phyloP scores from a whole-genome alignment of 2,329 filamentous ascomycete species.

The Camillea tinctor region DNA sequence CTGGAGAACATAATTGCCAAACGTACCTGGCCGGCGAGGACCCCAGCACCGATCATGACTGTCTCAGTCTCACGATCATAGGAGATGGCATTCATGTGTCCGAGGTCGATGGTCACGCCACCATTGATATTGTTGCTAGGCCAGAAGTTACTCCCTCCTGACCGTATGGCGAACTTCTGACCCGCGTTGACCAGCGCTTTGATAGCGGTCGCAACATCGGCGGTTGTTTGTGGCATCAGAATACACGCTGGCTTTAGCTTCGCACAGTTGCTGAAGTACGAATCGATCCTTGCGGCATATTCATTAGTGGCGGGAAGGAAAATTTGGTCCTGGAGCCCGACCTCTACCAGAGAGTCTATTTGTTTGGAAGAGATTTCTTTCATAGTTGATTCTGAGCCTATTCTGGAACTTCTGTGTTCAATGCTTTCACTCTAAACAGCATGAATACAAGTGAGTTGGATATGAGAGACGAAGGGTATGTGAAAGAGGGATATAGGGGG shows the following conservation, averaged over 20 bases:
- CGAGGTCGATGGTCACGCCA: conserved; percentile 44
- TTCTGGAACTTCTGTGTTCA: no score
- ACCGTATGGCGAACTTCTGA: not conserved
- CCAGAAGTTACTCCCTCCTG: no score
- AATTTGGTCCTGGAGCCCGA: not conserved
- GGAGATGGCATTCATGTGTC: conserved; percentile 17
- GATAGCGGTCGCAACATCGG: not conserved
- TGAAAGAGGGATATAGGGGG: no score
- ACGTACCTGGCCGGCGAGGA: conserved; percentile 17
- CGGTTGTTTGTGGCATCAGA: not conserved
- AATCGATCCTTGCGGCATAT: not conserved
- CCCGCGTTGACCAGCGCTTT: not conserved
- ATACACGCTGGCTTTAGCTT: conserved; percentile 2
- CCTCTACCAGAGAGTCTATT: not conserved
- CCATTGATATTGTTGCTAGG: conserved; percentile 37
- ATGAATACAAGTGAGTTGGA: no score
- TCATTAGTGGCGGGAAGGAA: not conserved
- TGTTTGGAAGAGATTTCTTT: not conserved
- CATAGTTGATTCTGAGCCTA: not conserved
- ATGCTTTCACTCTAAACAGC: no score
- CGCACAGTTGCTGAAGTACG: conserved; percentile 1
- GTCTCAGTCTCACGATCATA: conserved; percentile 13
- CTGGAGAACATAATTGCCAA: not conserved
- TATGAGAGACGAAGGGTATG: no score
- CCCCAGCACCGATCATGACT: conserved; percentile 23